Evolutionary conservation across 371 early-diverging fungal genomes (phyloP).

Genomic region (Mucor mucedo): DNA sequence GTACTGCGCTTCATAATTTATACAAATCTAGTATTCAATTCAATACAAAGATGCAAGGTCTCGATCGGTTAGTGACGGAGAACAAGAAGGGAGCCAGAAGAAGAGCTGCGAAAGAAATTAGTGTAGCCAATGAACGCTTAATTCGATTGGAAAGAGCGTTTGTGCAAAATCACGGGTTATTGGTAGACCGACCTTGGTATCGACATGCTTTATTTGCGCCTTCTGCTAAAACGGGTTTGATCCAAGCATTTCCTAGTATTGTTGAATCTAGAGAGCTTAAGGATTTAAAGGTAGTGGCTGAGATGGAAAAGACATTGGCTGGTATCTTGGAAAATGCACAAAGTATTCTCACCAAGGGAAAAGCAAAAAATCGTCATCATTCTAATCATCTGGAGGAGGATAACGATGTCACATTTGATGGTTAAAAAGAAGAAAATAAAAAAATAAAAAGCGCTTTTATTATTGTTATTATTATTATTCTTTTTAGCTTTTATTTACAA

Average conservation of each 20-base stretch:
- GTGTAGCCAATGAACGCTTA: slow-evolving; percentile 48
- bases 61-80: not conserved
- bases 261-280: slow-evolving; percentile 29
- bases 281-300: not conserved
- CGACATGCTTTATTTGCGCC: slow-evolving; percentile 66
- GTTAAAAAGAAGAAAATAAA: not conserved
- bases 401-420: not conserved
- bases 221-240: slow-evolving; percentile 48
- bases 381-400: not conserved
- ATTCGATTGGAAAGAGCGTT: slow-evolving; percentile 59
- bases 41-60: slow-evolving; percentile 19
- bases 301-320: slow-evolving; percentile 4
- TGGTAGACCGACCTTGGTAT: slow-evolving; percentile 60
- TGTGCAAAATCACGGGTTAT: slow-evolving; percentile 51
- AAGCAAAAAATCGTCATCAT: slow-evolving; percentile 1
- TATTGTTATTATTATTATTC: not conserved
- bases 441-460: not conserved
- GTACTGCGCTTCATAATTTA: slow-evolving; percentile 10
- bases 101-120: slow-evolving; percentile 26
- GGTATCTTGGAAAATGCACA: slow-evolving; percentile 14
- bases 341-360: slow-evolving; percentile 14
- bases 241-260: slow-evolving; percentile 56
- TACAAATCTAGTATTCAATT: slow-evolving; percentile 11
- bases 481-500: not conserved
- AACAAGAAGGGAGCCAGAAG: slow-evolving; percentile 13